These are phyloP conservation scores for Fragaria iinumae DNA, from an alignment of 306 rosid genomes.

Conservation along the genomic window DNA sequence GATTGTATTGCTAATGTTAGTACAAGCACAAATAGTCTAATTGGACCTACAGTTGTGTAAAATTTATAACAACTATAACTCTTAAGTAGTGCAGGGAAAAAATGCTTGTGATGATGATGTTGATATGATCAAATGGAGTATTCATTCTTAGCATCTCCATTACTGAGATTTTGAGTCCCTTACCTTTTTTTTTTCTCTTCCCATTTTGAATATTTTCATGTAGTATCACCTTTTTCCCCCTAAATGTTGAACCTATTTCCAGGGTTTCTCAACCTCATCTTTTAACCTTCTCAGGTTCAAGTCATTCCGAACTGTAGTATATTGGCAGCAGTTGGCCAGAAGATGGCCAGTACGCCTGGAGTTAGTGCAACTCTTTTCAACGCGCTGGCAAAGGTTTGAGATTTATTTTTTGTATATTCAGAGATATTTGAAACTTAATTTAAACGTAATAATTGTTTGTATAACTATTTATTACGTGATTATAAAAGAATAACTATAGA, in stretches of 20 bases:
- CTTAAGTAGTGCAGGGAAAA: not conserved
- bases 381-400: conserved; percentile 92
- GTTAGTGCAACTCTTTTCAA: conserved; percentile 96
- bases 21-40: not conserved
- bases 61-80: not conserved
- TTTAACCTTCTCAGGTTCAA: conserved; percentile 60
- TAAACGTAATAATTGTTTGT: not conserved
- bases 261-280: conserved; percentile 17
- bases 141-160: not conserved
- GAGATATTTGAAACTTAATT: not conserved
- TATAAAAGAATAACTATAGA: not conserved
- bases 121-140: not conserved
- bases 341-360: conserved; percentile 99
- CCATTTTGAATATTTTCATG: not conserved
- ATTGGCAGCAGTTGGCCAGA: conserved; percentile 98
- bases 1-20: not conserved
- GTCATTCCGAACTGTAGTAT: conserved; percentile 92
- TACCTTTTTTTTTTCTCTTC: not conserved
- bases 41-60: not conserved
- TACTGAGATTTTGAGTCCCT: not conserved
- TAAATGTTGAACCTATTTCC: conserved; percentile 14
- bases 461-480: not conserved
- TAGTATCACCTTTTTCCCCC: not conserved
- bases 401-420: not conserved
- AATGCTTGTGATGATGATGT: not conserved